These are phyloP conservation scores for Fusarium verrucosum DNA, from an alignment of 2,329 filamentous ascomycete species.

Conservation along the genomic window DNA sequence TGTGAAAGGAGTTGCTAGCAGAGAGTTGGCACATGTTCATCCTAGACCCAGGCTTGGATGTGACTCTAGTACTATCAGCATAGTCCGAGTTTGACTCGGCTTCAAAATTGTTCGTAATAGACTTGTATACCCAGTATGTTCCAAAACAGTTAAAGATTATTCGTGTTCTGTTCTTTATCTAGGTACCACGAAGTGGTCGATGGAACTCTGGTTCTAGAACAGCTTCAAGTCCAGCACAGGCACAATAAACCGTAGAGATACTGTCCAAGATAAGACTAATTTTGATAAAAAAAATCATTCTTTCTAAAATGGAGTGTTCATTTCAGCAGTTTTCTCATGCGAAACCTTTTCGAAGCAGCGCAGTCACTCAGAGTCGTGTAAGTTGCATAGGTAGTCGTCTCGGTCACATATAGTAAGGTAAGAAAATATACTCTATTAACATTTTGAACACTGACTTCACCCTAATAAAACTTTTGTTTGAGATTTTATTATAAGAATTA, in stretches of 20 bases:
- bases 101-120: background rate
- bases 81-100: background rate
- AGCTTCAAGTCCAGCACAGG: background rate
- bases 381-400: background rate
- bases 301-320: background rate
- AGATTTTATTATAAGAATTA: background rate
- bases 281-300: too few relatives aligned
- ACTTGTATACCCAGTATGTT: background rate
- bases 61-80: background rate
- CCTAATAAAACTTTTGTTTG: background rate
- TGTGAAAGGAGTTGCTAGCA: background rate
- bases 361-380: background rate
- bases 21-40: background rate
- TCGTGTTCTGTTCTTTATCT: background rate
- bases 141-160: background rate
- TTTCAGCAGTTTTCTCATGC: background rate
- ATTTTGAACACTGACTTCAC: too few relatives aligned
- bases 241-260: too few relatives aligned
- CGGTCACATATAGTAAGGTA: background rate
- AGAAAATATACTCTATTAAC: background rate
- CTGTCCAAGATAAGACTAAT: too few relatives aligned
- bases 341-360: too few relatives aligned
- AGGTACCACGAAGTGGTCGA: background rate
- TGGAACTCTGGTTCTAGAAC: background rate
- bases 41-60: conserved; percentile 18